Evolutionary conservation across 2,329 filamentous ascomycete species (phyloP), one percentile per base, ranked within the genome.

Genomic region (Beauveria brongniartii): DNA sequence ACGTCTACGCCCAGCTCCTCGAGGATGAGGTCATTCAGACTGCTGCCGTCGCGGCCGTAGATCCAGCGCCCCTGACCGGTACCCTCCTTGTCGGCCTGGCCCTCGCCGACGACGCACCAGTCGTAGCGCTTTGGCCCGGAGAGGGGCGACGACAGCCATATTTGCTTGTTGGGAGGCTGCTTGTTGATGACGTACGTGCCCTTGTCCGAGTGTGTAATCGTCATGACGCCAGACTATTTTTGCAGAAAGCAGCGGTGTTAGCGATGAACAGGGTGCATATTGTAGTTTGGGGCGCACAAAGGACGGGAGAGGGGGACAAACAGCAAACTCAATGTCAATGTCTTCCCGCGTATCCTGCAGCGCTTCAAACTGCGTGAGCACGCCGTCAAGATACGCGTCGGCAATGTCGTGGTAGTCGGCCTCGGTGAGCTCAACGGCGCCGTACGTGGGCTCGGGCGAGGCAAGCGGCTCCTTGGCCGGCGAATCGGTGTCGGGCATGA

Each of bases 141-240:
- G 59, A 91, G 79, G 4, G 94, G 94, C 48, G 91, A 96, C 43
- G 91, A 94, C 51, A 97, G 85, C 94, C 94, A 99, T 71, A 99
- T 96, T 72, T 89, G 94, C 80, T 92, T 94, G 80, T 97, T 97
- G 22, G 93, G 92, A 0, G 94, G 94, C 74, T 99, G 94, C 76
- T 99, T 99, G 83, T 99, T 99, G 77, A 99, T 83, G 63, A 99
- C 90, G 72, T 95, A 99, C 34, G 85, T 93, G 64, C 92, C 92
- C 55, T 85, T 79, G 14, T 81, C 78, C 1, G 85, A 84, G 67
- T 90, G 84, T 7, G 78, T 80, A 69, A 97, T 80, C 64, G 87
- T 92, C 67, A 97, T 81, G 61, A 97, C 92, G 60, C 94, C 93
- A 59, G 91, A 84, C 92, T 97, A 68, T 51, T 16, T 8, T 20